Conservation (phyloP, 2,329 filamentous ascomycete genomes). For the Knoxdaviesia capensis region DNA sequence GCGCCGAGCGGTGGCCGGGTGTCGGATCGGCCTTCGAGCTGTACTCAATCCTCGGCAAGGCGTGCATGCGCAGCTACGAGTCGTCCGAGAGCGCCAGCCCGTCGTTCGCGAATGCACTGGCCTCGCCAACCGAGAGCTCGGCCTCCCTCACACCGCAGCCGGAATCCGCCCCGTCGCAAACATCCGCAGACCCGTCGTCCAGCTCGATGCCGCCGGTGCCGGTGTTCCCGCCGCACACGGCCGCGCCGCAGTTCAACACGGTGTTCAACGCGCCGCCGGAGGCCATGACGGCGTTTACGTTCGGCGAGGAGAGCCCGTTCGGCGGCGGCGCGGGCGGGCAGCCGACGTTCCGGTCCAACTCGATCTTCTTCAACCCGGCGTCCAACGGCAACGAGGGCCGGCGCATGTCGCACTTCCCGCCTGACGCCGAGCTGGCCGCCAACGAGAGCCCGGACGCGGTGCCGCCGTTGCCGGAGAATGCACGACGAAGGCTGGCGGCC, state of each 20-base stretch:
- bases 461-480: too few species aligned
- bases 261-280: constrained; percentile 37
- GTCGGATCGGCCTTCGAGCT: constrained; percentile 67
- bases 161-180: too few species aligned
- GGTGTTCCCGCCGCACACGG: too few species aligned
- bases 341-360: constrained; percentile 43
- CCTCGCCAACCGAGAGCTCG: constrained; percentile 13
- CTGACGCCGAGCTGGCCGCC: constrained; percentile 22
- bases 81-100: constrained; percentile 21
- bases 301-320: constrained; percentile 70
- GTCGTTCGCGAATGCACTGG: constrained; percentile 12
- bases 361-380: constrained; percentile 41
- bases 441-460: constrained; percentile 7
- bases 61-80: constrained; percentile 77
- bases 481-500: too few species aligned
- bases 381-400: constrained; percentile 32
- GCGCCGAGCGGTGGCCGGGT: constrained; percentile 80
- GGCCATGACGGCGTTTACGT: constrained; percentile 24
- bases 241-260: constrained; percentile 31
- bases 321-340: constrained; percentile 53
- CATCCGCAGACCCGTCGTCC: constrained; percentile 2
- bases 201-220: constrained; percentile 12
- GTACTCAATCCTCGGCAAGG: constrained; percentile 67
- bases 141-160: constrained; percentile 1
- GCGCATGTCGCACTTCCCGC: constrained; percentile 43